Percentiles rank a stretch among this genome's conserved stretches.
These are phyloP conservation scores for Xenoacremonium recifei DNA, from an alignment of 2,329 filamentous ascomycete genomes.

Conservation along the genomic window DNA sequence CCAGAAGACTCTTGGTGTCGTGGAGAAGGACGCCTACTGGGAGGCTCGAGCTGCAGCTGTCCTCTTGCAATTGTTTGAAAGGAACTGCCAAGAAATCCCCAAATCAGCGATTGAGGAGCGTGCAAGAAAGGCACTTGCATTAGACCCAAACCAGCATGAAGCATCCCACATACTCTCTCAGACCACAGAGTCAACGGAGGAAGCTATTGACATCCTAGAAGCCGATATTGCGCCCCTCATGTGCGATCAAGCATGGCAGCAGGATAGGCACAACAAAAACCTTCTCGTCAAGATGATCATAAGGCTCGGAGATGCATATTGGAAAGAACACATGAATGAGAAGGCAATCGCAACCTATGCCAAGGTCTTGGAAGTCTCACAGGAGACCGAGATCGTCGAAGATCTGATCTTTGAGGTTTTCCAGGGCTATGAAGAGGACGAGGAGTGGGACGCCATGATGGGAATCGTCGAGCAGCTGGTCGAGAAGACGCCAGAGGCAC, in stretches of 20 bases:
- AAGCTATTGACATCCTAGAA: background rate
- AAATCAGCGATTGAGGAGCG: background rate
- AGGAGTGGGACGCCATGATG: background rate
- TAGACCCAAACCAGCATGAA: constrained; percentile 2
- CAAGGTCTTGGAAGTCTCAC: constrained; percentile 3
- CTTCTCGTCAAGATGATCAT: constrained; percentile 2
- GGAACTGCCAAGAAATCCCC: constrained; percentile 1
- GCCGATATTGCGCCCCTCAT: constrained; percentile 1
- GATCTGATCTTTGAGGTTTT: background rate
- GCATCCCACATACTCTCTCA: constrained; percentile 4
- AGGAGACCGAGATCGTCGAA: background rate
- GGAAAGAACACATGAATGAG: constrained; percentile 4
- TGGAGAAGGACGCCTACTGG: constrained; percentile 2
- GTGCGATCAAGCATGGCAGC: constrained; percentile 2
- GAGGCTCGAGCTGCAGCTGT: constrained; percentile 5
- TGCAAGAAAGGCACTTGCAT: constrained; percentile 5
- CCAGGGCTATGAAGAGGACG: background rate
- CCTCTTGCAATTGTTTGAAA: constrained; percentile 1
- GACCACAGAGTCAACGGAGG: background rate
- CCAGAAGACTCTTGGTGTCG: constrained; percentile 1
- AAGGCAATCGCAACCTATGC: constrained; percentile 3
- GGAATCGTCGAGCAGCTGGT: constrained; percentile 2
- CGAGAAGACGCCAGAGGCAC: background rate
- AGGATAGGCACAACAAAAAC: background rate
- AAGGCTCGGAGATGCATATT: constrained; percentile 2